Evolutionary conservation across 768 basidiomycete genomes (phyloP).

Genomic region (Calocybe indica): DNA sequence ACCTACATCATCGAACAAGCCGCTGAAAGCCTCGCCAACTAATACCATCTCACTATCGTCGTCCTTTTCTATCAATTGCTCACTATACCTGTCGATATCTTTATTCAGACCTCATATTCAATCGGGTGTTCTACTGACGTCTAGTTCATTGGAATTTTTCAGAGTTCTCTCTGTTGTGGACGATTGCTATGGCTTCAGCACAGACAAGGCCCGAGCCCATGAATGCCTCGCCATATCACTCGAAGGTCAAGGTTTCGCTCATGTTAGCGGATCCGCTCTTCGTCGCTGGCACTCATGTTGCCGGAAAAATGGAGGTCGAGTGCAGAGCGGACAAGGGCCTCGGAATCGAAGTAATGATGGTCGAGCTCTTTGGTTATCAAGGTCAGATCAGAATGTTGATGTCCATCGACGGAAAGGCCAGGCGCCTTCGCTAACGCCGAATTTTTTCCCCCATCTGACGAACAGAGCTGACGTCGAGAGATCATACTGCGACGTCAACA

Average conservation of each 20-base stretch:
- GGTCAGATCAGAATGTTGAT: constrained; percentile 31
- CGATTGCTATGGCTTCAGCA: not conserved
- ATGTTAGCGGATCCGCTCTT: constrained; percentile 53
- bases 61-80: too few species aligned
- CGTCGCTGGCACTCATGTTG: constrained; percentile 59
- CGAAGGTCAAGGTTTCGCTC: constrained; percentile 70
- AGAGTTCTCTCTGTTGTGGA: too few species aligned
- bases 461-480: constrained; percentile 68
- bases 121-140: too few species aligned
- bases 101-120: too few species aligned
- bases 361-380: constrained; percentile 72
- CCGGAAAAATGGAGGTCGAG: constrained; percentile 78
- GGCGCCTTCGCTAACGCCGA: not conserved
- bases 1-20: too few species aligned
- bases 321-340: constrained; percentile 69
- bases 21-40: too few species aligned
- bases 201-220: constrained; percentile 49
- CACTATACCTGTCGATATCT: too few species aligned
- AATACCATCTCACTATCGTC: too few species aligned
- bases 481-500: constrained; percentile 75
- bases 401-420: not conserved
- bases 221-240: constrained; percentile 76
- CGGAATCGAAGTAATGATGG: constrained; percentile 70
- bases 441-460: not conserved
- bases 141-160: too few species aligned